Conservation (phyloP, 345 rosid genomes). For the Salix purpurea region DNA sequence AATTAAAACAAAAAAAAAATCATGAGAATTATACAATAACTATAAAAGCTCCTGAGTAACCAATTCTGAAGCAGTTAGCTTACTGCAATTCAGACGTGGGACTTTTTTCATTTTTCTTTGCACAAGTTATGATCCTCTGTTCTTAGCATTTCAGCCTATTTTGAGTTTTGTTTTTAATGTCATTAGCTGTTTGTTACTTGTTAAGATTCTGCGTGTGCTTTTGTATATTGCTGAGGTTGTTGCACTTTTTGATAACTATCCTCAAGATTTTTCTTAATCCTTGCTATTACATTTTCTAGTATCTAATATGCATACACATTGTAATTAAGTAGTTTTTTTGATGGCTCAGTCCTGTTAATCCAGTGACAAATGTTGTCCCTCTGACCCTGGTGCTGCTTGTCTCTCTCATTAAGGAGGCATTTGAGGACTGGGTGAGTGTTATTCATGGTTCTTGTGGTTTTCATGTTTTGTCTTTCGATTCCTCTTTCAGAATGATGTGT, state of each 20-base stretch:
- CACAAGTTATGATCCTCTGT: neutral
- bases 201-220: neutral
- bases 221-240: neutral
- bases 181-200: neutral
- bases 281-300: neutral
- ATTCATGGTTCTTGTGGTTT: slow-evolving; percentile 7
- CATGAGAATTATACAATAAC: neutral
- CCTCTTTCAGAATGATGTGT: slow-evolving; percentile 1
- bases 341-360: slow-evolving; percentile 89
- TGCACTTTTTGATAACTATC: neutral
- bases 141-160: neutral
- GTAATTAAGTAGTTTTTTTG: neutral
- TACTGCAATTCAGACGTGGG: neutral
- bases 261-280: neutral
- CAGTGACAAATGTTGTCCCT: slow-evolving; percentile 89
- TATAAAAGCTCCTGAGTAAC: neutral
- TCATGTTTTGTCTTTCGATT: slow-evolving; percentile 7
- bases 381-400: slow-evolving; percentile 90
- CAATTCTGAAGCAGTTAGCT: neutral
- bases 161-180: neutral
- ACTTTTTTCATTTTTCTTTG: neutral
- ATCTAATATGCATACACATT: neutral
- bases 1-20: neutral
- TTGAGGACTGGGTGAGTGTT: slow-evolving; percentile 90
- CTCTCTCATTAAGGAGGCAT: slow-evolving; percentile 96